These are phyloP conservation scores for Salix purpurea DNA, from an alignment of 345 rosid genomes.

Conservation along the genomic window DNA sequence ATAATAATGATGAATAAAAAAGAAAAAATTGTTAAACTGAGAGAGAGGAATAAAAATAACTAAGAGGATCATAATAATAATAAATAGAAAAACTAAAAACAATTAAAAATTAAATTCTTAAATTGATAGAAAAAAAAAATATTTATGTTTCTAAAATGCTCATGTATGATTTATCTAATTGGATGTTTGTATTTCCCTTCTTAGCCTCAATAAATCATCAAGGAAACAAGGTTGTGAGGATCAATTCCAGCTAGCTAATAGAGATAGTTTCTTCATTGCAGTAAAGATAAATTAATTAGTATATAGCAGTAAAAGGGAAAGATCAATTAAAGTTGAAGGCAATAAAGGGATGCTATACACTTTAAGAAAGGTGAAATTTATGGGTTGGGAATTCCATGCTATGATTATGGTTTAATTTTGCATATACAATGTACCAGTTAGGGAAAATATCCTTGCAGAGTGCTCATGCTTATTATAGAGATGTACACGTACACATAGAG, in stretches of 20 bases:
- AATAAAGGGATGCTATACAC: background rate
- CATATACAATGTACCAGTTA: background rate
- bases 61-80: no score
- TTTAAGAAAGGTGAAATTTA: background rate
- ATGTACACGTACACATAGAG: background rate
- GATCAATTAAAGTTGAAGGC: background rate
- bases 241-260: background rate
- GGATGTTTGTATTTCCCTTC: background rate
- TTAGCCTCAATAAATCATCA: background rate
- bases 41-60: no score
- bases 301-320: background rate
- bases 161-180: background rate
- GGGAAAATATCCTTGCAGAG: background rate
- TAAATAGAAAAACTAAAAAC: no score
- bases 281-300: background rate
- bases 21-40: no score
- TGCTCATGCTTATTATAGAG: background rate
- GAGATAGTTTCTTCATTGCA: background rate
- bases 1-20: no score
- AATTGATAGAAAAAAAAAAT: no score
- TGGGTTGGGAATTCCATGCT: background rate
- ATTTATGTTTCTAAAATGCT: no score
- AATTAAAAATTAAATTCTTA: no score
- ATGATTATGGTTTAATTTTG: background rate
- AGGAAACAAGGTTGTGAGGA: slow-evolving; percentile 7